Conservation (phyloP, 371 early-diverging fungal genomes). For the Actinomortierella wolfii region DNA sequence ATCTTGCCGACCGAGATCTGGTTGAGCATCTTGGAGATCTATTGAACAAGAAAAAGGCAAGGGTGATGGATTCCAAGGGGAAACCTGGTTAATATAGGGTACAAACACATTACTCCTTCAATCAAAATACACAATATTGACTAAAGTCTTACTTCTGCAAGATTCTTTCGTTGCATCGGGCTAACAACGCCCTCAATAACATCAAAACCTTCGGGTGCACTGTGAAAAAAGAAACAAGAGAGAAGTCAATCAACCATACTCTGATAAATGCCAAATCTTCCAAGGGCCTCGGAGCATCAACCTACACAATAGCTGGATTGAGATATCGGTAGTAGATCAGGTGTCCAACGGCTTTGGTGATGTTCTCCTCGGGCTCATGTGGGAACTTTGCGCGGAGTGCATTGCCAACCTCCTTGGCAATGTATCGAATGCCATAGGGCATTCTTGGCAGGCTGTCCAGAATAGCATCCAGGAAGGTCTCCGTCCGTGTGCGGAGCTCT, state of each 20-base stretch:
- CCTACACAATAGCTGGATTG: constrained; percentile 96
- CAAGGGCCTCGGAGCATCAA: too few relatives aligned
- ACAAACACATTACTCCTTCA: neutral
- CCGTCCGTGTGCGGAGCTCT: constrained; percentile 78
- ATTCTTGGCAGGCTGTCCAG: constrained; percentile 77
- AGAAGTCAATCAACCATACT: neutral
- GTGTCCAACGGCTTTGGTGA: constrained; percentile 88
- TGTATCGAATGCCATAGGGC: constrained; percentile 96
- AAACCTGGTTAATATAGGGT: constrained; percentile 1
- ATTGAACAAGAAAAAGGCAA: constrained; percentile 4
- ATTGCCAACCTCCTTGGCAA: constrained; percentile 86
- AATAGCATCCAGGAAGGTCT: constrained; percentile 82
- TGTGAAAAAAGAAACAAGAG: constrained; percentile 24
- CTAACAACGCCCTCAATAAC: constrained; percentile 87
- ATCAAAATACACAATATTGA: neutral
- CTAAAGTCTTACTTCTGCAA: constrained; percentile 71
- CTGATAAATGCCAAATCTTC: too few relatives aligned
- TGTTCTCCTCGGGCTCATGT: constrained; percentile 74
- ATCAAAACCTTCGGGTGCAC: constrained; percentile 96
- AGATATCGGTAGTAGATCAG: constrained; percentile 96
- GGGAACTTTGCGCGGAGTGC: constrained; percentile 84
- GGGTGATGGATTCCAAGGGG: neutral
- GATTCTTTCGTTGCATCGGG: constrained; percentile 91
- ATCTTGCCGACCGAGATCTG: constrained; percentile 85
- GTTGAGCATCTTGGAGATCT: constrained; percentile 91